Percentiles rank a stretch among this genome's conserved stretches.
These are phyloP conservation scores for Pseudogymnoascus verrucosus DNA, from an alignment of 2,329 filamentous ascomycete genomes.

Conservation along the genomic window DNA sequence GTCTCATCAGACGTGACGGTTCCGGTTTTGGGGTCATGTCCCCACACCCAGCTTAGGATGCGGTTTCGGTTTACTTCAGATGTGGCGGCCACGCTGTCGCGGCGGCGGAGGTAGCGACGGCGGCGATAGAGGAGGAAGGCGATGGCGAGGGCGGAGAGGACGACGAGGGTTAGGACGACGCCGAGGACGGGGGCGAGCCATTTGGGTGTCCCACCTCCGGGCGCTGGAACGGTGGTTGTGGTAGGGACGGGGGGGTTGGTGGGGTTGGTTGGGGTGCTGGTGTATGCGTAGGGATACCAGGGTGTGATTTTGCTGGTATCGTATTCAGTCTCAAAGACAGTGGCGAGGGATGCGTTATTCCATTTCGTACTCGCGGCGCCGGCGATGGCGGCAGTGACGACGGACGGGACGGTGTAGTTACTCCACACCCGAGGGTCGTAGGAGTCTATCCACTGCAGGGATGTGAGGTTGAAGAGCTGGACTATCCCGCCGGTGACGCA, in stretches of 20 bases:
- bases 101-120: slow-evolving; percentile 22
- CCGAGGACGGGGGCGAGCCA: slow-evolving; percentile 57
- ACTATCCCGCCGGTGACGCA: slow-evolving; percentile 49
- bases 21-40: slow-evolving; percentile 15
- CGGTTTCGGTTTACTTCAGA: slow-evolving; percentile 18
- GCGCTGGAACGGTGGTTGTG: not conserved
- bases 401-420: slow-evolving; percentile 61
- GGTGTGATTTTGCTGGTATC: slow-evolving; percentile 46
- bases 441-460: slow-evolving; percentile 57
- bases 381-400: slow-evolving; percentile 58
- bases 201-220: slow-evolving; percentile 32
- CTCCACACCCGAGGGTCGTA: slow-evolving; percentile 59
- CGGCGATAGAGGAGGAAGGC: slow-evolving; percentile 46
- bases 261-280: slow-evolving; percentile 16
- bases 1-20: slow-evolving; percentile 25
- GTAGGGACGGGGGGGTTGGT: slow-evolving; percentile 11
- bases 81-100: slow-evolving; percentile 20
- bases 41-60: slow-evolving; percentile 23
- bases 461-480: slow-evolving; percentile 65
- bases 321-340: slow-evolving; percentile 49
- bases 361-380: slow-evolving; percentile 66
- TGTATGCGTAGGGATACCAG: slow-evolving; percentile 50
- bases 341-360: slow-evolving; percentile 39
- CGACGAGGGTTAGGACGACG: slow-evolving; percentile 50
- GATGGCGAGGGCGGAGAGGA: slow-evolving; percentile 44